phyloP scores from a whole-genome alignment of 352 stramenopile species.

The Pythium periplocum region DNA sequence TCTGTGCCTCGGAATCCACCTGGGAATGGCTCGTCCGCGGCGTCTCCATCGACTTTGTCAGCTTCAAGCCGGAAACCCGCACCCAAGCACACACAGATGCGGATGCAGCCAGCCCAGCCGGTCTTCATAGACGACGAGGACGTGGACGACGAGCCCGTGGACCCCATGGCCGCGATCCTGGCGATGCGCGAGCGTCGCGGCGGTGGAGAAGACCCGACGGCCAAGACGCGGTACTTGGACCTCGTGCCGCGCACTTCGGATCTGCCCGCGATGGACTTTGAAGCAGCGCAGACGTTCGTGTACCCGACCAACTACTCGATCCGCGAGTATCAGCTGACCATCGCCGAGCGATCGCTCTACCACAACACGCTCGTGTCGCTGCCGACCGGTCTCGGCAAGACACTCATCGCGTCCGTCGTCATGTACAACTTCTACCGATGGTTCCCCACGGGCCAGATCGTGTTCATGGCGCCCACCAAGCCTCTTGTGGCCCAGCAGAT shows the following conservation, averaged over 20 bases:
- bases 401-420: slow-evolving; percentile 97
- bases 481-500: slow-evolving; percentile 98
- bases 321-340: slow-evolving; percentile 94
- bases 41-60: too few species aligned
- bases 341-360: slow-evolving; percentile 91
- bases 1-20: too few species aligned
- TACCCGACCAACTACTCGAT: slow-evolving; percentile 90
- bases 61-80: too few species aligned
- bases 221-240: slow-evolving; percentile 56
- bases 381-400: slow-evolving; percentile 99
- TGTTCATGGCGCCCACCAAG: slow-evolving; percentile 98
- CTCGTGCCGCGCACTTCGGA: slow-evolving; percentile 10
- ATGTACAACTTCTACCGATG: slow-evolving; percentile 99
- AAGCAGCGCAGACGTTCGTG: slow-evolving; percentile 64
- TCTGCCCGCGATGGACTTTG: slow-evolving; percentile 40
- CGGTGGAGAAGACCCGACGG: slow-evolving; percentile 43
- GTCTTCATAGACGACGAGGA: slow-evolving; percentile 2
- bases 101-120: not conserved
- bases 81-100: too few species aligned
- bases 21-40: too few species aligned
- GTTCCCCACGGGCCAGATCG: slow-evolving; percentile 93
- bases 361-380: slow-evolving; percentile 98
- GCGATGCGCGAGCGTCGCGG: slow-evolving; percentile 11
- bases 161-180: slow-evolving; percentile 2
- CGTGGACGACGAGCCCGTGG: slow-evolving; percentile 4